Conservation (phyloP, 345 rosid genomes). For the Citrus trifoliata region DNA sequence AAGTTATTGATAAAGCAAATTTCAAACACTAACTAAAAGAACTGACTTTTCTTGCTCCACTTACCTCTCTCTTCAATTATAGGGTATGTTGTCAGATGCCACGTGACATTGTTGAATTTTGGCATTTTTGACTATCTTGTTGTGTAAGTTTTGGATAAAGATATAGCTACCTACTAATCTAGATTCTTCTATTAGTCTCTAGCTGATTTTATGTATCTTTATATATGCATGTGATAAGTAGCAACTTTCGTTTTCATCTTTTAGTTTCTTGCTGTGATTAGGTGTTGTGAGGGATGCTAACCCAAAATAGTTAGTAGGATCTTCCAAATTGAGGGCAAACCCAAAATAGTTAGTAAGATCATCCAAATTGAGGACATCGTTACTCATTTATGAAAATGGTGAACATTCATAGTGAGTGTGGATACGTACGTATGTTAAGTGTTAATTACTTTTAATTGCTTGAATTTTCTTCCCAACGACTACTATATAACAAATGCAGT, state of each 20-base stretch:
- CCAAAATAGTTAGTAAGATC: background rate
- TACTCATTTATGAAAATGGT: too few relatives aligned
- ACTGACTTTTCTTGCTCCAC: background rate
- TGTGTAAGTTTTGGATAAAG: background rate
- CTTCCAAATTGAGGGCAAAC: too few relatives aligned
- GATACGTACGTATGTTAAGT: background rate
- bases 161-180: background rate
- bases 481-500: background rate
- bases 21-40: background rate
- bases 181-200: too few relatives aligned
- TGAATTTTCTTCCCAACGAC: background rate
- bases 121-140: background rate
- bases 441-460: background rate
- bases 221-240: background rate
- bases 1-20: background rate
- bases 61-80: background rate
- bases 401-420: background rate
- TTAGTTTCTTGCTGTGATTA: background rate
- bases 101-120: background rate
- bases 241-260: background rate
- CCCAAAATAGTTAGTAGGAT: background rate
- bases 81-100: background rate
- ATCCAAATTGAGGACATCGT: background rate
- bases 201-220: background rate
- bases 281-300: background rate